Evolutionary conservation across 352 stramenopile species (phyloP).

Genomic region (Phytophthora cactorum): DNA sequence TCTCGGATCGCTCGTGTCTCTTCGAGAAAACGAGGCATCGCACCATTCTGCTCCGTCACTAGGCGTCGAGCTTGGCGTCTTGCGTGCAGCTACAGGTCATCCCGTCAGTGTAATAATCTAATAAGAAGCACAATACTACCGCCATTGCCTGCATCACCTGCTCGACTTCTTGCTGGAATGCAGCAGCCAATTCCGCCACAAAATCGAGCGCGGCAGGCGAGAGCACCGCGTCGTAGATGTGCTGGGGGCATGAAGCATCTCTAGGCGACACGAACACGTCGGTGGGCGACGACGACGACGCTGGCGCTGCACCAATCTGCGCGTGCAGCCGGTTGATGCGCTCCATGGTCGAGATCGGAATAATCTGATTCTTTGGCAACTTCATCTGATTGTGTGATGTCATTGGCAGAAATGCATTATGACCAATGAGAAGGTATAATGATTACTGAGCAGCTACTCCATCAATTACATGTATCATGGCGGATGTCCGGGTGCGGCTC

Average conservation of each 20-base stretch:
- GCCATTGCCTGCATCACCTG: conserved; percentile 29
- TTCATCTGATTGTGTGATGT: not conserved
- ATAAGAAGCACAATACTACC: not conserved
- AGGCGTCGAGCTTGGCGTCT: conserved; percentile 57
- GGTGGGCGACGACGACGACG: not conserved
- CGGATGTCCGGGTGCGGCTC: conserved; percentile 38
- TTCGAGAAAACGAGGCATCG: conserved; percentile 85
- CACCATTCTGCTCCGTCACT: conserved; percentile 67
- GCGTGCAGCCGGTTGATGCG: conserved; percentile 47
- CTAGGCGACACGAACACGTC: conserved; percentile 41
- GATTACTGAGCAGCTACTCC: conserved; percentile 2
- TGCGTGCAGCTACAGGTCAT: conserved; percentile 55
- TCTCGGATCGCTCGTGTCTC: conserved; percentile 73
- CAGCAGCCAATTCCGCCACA: conserved; percentile 76
- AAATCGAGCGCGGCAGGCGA: conserved; percentile 89
- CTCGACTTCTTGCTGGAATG: conserved; percentile 72
- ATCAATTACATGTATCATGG: conserved; percentile 8
- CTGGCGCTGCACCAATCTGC: conserved; percentile 32
- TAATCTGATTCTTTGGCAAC: not conserved
- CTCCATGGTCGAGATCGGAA: conserved; percentile 31
- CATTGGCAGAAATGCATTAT: conserved; percentile 12
- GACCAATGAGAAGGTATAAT: conserved; percentile 7
- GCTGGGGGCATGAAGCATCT: conserved; percentile 22
- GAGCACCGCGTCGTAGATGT: conserved; percentile 76
- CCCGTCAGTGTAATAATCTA: not conserved